Evolutionary conservation across 306 rosid genomes (phyloP), one percentile per base, ranked within the genome.

Genomic region (Alnus rubra): DNA sequence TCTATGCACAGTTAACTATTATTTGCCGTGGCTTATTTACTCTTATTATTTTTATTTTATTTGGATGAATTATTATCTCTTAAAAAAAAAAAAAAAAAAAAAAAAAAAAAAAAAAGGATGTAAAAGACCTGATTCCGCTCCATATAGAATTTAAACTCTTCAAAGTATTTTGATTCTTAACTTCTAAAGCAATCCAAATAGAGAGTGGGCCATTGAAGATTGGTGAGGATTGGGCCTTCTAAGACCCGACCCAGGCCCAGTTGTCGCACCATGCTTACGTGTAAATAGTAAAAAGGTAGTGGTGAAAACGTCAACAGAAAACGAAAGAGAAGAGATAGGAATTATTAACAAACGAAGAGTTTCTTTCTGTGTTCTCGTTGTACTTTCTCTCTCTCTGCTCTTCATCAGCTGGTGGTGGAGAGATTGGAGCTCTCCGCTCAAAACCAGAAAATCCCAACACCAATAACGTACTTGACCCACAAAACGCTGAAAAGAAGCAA

Each of bases 371-470:
- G 23, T 48, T 69, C 65, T 11, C 23, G 12, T 49, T 19, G 49
- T n/a, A 30, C 37, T 10, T 55, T 47, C 53, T 39, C 3, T 55
- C 76, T 74, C 76, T 68, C 82, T 28, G 52, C 52, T 10, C 52
- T 10, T 49, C 52, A 49, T 83, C 78, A 79, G 64, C 77, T 35
- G 60, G 52, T 12, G 28, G 28, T 23, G 28, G 28, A 23, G 58
- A 71, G 79, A 74, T 75, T 82, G 83, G 68, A 30, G 59, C 71
- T 75, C 77, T 51, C 73, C 69, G 5, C 65, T 12, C 7, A 59
- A 28, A 59, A 62, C n/a, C 42, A 1, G 42, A 1, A 62, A 62
- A 62, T 14, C 69, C 69, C 31, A 31, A 33, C 44, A 62, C 8
- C 12, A 3, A 4, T 62, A 5, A 62, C 8, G 69, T 11, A 31